Conservation (phyloP, 331 rosid species). For the Arachis monticola region DNA sequence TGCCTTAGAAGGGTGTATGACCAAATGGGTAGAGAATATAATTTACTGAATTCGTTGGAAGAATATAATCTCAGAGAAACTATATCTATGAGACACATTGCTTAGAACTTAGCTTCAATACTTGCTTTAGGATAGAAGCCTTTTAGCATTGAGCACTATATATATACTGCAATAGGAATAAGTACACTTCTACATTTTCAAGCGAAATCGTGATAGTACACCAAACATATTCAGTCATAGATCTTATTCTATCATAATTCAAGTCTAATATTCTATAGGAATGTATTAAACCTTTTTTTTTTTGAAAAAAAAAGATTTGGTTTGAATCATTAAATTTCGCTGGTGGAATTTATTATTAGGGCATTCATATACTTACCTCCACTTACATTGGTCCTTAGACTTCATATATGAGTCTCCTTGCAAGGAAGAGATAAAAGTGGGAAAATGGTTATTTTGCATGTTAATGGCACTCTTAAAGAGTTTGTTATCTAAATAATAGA, state of each 20-base stretch:
- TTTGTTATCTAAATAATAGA: background rate
- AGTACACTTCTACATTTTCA: too few relatives aligned
- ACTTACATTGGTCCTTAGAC: background rate
- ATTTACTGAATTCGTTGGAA: too few relatives aligned
- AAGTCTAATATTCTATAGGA: background rate
- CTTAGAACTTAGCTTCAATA: too few relatives aligned
- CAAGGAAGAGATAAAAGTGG: constrained; percentile 1
- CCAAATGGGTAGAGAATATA: too few relatives aligned
- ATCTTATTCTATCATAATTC: background rate
- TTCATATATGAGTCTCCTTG: background rate
- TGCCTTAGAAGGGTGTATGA: too few relatives aligned
- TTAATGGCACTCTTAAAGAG: constrained; percentile 14
- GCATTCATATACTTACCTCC: background rate
- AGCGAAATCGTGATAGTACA: too few relatives aligned
- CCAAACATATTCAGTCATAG: too few relatives aligned
- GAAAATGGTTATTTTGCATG: constrained; percentile 13
- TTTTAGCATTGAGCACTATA: too few relatives aligned
- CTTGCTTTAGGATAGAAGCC: too few relatives aligned
- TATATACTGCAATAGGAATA: too few relatives aligned
- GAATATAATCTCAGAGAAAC: too few relatives aligned
- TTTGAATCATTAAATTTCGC: background rate
- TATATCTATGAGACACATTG: too few relatives aligned
- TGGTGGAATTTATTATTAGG: constrained; percentile 8
- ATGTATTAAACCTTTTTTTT: background rate
- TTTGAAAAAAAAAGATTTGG: background rate